Base-by-base conservation (phyloP, 2,329 filamentous ascomycete genomes). In the Gnomoniopsis sp. region DNA sequence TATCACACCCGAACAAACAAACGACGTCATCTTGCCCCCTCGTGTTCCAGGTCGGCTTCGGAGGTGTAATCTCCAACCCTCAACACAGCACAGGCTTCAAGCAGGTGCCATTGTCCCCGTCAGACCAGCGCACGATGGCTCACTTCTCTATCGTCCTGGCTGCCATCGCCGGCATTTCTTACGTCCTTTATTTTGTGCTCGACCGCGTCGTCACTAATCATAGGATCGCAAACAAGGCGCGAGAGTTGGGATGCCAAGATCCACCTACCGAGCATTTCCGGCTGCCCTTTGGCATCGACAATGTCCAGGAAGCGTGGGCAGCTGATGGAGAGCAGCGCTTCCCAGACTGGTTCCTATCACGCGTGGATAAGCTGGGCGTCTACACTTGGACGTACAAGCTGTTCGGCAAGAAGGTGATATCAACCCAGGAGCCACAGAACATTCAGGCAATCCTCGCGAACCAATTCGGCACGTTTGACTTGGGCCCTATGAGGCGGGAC, bases 401-500 rank as follows among this genome's bases (percentile, higher is more conserved):
- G 0, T 53, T 62, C 6, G 60, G 60, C 3, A 38, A 49, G 23
- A 53, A 34, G 23, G 46, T 56, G 2, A 19, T 62, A 38, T 33
- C 30, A n/a, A 53, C 60, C 2, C 34, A 34, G 22, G 60, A 62
- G 15, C 60, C 60, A 6, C 57, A 36, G 41, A 62, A 62, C 11
- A 47, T 62, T 17, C 60, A 62, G 36, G 44, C 60, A 3, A 30
- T 62, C 8, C 57, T 62, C 38, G 60, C 60, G 11, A 50, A 34
- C 19, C 51, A 53, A 36, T 62, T 62, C 17, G 57, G 57, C 14
- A 59, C 56, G 3, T 62, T 62, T 38, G 60, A 62, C n/a, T 49
- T 62, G 14, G 60, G 60, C 2, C 57, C 53, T 2, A 44, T 30
- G 19, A 38, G 60, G 26, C 49, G 49, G 2, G 36, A 36, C 36